These are phyloP conservation scores for Citrus sp. DNA, from an alignment of 345 rosid species.

Conservation along the genomic window DNA sequence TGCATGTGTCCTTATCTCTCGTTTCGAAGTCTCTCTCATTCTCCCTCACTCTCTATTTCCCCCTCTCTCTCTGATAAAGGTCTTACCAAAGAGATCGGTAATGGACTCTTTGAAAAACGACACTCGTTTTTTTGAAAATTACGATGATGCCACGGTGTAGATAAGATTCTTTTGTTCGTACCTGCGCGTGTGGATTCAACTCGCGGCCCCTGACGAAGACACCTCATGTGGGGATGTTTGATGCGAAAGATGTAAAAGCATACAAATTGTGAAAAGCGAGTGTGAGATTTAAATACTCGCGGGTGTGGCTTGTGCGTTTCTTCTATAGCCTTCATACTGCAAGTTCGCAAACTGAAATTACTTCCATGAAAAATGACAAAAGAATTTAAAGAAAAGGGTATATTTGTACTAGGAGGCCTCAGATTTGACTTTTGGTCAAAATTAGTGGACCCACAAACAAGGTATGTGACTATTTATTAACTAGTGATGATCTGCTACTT, in stretches of 20 bases:
- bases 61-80: background rate
- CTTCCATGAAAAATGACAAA: no score
- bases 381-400: no score
- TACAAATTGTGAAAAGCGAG: background rate
- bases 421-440: no score
- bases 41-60: background rate
- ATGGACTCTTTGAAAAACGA: constrained; percentile 7
- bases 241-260: background rate
- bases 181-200: background rate
- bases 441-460: no score
- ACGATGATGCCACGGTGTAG: constrained; percentile 2
- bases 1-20: constrained; percentile 57
- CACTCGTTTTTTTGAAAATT: background rate
- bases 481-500: no score
- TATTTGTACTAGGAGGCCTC: no score
- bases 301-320: background rate
- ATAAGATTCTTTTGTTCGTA: constrained; percentile 1
- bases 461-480: no score
- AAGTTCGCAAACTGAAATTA: no score
- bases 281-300: background rate
- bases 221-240: background rate
- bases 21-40: constrained; percentile 6
- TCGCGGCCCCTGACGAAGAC: constrained; percentile 1
- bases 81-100: constrained; percentile 11
- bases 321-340: no score